Evolutionary conservation across 176 grass and related monocot genomes (phyloP).

Genomic region (Musa schizocarpa): DNA sequence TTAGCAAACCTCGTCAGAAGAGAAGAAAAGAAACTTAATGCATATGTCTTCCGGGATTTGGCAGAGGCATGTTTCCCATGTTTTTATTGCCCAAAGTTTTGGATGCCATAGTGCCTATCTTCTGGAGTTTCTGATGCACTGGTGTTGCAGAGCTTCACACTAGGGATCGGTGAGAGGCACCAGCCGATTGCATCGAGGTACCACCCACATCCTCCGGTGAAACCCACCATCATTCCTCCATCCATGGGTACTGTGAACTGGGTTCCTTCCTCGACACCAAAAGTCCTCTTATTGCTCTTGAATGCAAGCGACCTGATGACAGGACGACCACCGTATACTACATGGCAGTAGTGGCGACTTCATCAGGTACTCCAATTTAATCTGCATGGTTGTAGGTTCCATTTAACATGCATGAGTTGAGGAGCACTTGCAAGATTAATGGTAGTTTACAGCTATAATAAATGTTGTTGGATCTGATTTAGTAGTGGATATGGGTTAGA

Average conservation of each 20-base stretch:
- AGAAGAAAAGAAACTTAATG: neutral
- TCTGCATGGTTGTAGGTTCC: neutral
- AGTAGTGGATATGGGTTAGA: too few species aligned
- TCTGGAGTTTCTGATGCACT: constrained; percentile 10
- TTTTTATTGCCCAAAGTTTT: neutral
- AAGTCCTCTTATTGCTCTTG: neutral
- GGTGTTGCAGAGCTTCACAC: constrained; percentile 9
- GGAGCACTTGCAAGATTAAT: too few species aligned
- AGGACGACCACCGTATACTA: neutral
- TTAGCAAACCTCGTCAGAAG: neutral
- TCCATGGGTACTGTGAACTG: constrained; percentile 28
- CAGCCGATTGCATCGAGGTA: constrained; percentile 38
- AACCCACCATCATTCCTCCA: constrained; percentile 33
- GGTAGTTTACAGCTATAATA: too few species aligned
- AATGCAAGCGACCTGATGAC: constrained; percentile 8
- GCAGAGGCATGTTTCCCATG: neutral
- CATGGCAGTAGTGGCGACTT: constrained; percentile 1
- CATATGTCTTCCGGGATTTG: neutral
- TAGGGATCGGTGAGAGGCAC: constrained; percentile 16
- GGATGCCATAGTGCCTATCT: constrained; percentile 19
- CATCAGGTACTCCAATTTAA: neutral
- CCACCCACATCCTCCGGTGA: constrained; percentile 30
- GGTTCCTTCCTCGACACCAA: constrained; percentile 5
- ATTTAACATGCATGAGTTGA: too few species aligned
- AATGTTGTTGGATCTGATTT: too few species aligned